A percentile compares a stretch with the other conserved stretches of the same genome.
Evolutionary conservation across 257 asterid genomes (phyloP).

Genomic region (Dorcoceras hygrometricum): DNA sequence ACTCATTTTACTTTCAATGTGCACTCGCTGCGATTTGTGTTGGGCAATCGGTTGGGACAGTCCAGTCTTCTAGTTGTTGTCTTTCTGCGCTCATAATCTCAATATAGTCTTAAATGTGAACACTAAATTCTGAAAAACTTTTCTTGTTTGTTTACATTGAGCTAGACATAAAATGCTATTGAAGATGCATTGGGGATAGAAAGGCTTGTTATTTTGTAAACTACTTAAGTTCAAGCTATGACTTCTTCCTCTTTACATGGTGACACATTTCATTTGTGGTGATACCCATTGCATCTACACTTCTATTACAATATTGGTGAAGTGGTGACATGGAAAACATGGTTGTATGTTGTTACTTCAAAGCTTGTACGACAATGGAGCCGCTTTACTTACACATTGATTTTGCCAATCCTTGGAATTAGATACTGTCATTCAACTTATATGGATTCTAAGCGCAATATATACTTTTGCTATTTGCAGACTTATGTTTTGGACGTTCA

Average conservation of each 20-base stretch:
- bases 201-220: neutral
- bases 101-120: no score
- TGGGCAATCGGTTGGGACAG: no score
- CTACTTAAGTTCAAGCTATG: neutral
- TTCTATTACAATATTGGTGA: neutral
- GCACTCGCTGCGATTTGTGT: no score
- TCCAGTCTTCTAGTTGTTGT: no score
- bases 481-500: slow-evolving; percentile 97
- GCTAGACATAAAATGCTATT: neutral
- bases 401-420: slow-evolving; percentile 12
- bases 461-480: slow-evolving; percentile 30
- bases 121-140: neutral
- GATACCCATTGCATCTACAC: neutral
- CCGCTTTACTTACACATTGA: slow-evolving; percentile 1
- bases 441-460: neutral
- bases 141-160: neutral
- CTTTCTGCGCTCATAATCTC: no score
- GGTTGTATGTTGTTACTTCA: neutral
- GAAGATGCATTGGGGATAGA: neutral
- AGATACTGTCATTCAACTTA: slow-evolving; percentile 14
- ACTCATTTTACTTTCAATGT: no score
- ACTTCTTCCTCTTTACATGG: neutral
- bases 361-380: neutral
- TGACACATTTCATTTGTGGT: neutral
- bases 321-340: neutral